phyloP scores from a whole-genome alignment of 2,329 filamentous ascomycete genomes.

The Pseudogymnoascus sp. region DNA sequence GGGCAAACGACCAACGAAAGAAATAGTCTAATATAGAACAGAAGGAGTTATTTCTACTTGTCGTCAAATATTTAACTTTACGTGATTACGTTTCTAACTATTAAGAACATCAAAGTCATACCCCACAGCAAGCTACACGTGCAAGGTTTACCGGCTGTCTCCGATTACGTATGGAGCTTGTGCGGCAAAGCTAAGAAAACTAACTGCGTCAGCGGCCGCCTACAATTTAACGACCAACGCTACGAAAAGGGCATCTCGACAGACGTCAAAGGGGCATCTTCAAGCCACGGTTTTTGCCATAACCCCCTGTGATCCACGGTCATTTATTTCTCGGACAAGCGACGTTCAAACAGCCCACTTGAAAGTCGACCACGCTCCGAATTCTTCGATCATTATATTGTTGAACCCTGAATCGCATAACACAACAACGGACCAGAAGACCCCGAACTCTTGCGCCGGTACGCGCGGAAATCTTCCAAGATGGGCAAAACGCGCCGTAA shows the following conservation, averaged over 20 bases:
- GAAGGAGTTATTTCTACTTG: background rate
- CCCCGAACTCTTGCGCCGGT: slow-evolving; percentile 11
- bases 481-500: slow-evolving; percentile 44
- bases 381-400: background rate
- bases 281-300: background rate
- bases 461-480: background rate
- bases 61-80: background rate
- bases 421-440: background rate
- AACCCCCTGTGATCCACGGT: background rate
- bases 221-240: slow-evolving; percentile 5
- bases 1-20: background rate
- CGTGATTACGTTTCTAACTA: background rate
- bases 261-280: slow-evolving; percentile 8
- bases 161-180: slow-evolving; percentile 6
- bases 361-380: background rate
- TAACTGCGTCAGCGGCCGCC: slow-evolving; percentile 7
- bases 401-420: slow-evolving; percentile 4
- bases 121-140: background rate
- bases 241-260: slow-evolving; percentile 2
- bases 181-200: slow-evolving; percentile 9
- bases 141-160: background rate
- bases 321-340: background rate
- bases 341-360: background rate
- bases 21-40: background rate
- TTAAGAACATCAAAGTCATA: background rate